Evolutionary conservation across 768 basidiomycete species (phyloP).

Genomic region (Calocybe cyanea): DNA sequence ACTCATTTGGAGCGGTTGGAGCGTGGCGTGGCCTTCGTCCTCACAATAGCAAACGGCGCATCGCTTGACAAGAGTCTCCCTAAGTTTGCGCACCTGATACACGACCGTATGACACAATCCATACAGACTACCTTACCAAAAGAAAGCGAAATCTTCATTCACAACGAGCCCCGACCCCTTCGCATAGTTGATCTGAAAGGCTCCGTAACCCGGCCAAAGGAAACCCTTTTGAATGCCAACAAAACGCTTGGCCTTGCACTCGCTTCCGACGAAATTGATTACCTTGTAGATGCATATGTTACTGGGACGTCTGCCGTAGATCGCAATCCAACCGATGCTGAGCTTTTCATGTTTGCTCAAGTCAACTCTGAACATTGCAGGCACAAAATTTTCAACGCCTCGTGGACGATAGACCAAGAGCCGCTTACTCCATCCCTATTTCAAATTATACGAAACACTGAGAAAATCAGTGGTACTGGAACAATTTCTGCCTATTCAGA

Average conservation of each 20-base stretch:
- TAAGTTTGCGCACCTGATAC: conserved; percentile 65
- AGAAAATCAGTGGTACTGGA: conserved; percentile 65
- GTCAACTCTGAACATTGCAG: conserved; percentile 99
- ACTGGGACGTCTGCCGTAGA: conserved; percentile 61
- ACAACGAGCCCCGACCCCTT: conserved; percentile 43
- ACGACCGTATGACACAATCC: conserved; percentile 97
- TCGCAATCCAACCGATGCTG: conserved; percentile 93
- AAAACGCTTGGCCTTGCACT: conserved; percentile 86
- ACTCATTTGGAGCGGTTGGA: conserved; percentile 76
- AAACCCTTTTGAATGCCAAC: conserved; percentile 74
- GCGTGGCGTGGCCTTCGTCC: conserved; percentile 70
- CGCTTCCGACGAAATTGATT: conserved; percentile 84
- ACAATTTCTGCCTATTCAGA: conserved; percentile 98
- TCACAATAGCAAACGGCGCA: conserved; percentile 39
- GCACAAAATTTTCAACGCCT: conserved; percentile 99
- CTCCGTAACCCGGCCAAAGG: conserved; percentile 41
- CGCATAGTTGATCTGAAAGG: conserved; percentile 29
- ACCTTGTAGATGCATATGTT: conserved; percentile 86
- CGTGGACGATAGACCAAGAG: conserved; percentile 84
- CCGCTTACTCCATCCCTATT: conserved; percentile 74
- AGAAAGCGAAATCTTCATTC: conserved; percentile 53
- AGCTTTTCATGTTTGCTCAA: conserved; percentile 99
- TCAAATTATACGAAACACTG: conserved; percentile 97
- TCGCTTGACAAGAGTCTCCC: conserved; percentile 46
- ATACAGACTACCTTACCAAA: conserved; percentile 57